A percentile compares a stretch with the other conserved stretches of the same genome.
Evolutionary conservation across 164 flowering plant genomes (phyloP).

Genomic region (Umbellularia californica): DNA sequence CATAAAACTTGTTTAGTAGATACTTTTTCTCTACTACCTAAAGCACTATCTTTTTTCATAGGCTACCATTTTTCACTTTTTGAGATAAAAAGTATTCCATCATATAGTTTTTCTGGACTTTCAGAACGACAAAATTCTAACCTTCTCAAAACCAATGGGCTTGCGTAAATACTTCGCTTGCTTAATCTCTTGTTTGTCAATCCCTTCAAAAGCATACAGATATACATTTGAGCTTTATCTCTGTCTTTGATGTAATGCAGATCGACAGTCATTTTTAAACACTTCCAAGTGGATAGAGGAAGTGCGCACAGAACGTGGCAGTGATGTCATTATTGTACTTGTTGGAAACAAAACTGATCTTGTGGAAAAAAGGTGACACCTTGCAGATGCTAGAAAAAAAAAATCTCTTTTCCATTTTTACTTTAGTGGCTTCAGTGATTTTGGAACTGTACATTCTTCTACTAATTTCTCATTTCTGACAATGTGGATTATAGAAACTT

Average conservation of each 20-base stretch:
- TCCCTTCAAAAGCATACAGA: too few relatives aligned
- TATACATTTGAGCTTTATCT: too few relatives aligned
- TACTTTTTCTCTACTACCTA: too few relatives aligned
- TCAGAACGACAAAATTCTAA: too few relatives aligned
- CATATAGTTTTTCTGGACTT: too few relatives aligned
- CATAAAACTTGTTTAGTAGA: too few relatives aligned
- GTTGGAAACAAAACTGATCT: constrained; percentile 93
- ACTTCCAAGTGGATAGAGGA: constrained; percentile 83
- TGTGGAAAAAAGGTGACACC: constrained; percentile 65
- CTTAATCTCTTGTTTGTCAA: too few relatives aligned
- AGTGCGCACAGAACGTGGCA: constrained; percentile 77
- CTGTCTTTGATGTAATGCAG: constrained; percentile 27
- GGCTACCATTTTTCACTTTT: too few relatives aligned
- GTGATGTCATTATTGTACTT: constrained; percentile 83
- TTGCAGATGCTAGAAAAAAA: neutral
- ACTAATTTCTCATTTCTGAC: neutral
- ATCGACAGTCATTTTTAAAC: constrained; percentile 73
- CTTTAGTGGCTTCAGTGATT: neutral
- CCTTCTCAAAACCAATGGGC: too few relatives aligned
- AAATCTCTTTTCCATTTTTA: neutral
- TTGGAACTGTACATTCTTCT: neutral
- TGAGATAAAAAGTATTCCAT: too few relatives aligned
- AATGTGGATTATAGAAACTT: neutral
- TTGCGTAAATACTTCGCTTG: too few relatives aligned
- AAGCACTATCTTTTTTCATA: too few relatives aligned